These are phyloP conservation scores for Arxiozyma heterogenica DNA, from an alignment of 1,139 yeast species.

Conservation along the genomic window DNA sequence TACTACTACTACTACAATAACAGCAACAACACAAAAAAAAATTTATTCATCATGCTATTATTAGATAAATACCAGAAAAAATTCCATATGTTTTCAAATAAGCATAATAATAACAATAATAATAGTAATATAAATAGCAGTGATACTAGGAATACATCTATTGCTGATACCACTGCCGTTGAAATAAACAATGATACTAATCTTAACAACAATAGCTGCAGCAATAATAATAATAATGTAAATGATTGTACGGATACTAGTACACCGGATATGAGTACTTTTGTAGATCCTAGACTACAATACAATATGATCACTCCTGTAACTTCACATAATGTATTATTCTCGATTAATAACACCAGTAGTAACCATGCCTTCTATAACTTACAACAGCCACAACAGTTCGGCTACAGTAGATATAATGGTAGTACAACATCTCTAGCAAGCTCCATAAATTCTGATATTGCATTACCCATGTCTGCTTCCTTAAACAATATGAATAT, in stretches of 20 bases:
- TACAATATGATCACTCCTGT: conserved; percentile 12
- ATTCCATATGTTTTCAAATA: conserved; percentile 2
- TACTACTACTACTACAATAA: neutral
- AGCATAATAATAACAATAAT: neutral
- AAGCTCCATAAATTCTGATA: conserved; percentile 22
- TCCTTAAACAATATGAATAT: neutral
- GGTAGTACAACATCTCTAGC: conserved; percentile 23
- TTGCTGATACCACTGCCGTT: neutral
- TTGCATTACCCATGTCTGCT: conserved; percentile 4
- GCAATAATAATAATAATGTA: neutral
- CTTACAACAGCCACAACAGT: neutral
- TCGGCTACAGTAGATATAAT: conserved; percentile 3
- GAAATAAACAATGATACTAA: neutral
- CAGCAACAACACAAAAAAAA: neutral
- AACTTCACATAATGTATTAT: neutral
- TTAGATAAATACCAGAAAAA: conserved; percentile 2
- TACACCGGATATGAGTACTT: neutral
- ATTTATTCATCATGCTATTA: neutral
- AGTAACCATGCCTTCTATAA: neutral
- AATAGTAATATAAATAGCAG: neutral
- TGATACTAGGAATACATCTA: too few species aligned
- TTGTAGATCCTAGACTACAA: conserved; percentile 5
- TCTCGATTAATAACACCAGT: neutral
- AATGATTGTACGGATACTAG: neutral
- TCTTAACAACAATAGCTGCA: neutral